Evolutionary conservation across 352 stramenopile genomes (phyloP), one percentile per base, ranked within the genome.

Genomic region (Phytophthora hybrid): DNA sequence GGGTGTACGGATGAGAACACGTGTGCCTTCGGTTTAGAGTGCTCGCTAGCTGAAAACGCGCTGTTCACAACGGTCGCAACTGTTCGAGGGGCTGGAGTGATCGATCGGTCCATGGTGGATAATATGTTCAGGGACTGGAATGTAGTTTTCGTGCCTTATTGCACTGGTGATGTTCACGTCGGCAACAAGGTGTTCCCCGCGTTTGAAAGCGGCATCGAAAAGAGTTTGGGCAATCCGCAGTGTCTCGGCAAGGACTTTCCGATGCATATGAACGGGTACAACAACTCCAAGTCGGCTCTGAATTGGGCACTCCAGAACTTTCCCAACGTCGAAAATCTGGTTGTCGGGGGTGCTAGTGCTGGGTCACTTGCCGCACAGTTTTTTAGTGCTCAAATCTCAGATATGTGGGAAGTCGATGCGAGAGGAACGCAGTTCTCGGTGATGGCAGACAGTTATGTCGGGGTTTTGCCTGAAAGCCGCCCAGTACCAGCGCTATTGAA

Each of bases 91-190:
- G 59, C 66, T 1, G 84, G 84, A 18, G 62, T 92, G 14, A 66
- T 90, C n/a, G 79, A 89, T 69, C 69, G 70, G 6, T 80, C 75
- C 31, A 69, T 88, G 56, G 53, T 65, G 21, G 59, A 73, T 55
- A 92, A 90, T 62, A 46, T 82, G 32, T 90, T 91, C 62, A 78
- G 79, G 57, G 83, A 90, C 71, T 92, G 83, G 82, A 87, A 87
- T 67, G 81, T 91, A 31, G 81, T 92, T 23, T 79, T 88, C 73
- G 59, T 92, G 18, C 82, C 81, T 32, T 90, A 90, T 69, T 92
- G 85, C 74, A 89, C 82, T 21, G 81, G 82, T 23, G 81, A 92
- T 32, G 67, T 92, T 55, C 83, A 92, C 51, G 34, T 87, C 0
- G 85, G 85, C 59, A 86, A 80, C 66, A 56, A 63, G 3, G 23